Evolutionary conservation across 106 monocot genomes (phyloP).

Genomic region (Apostasia shenzhenica): DNA sequence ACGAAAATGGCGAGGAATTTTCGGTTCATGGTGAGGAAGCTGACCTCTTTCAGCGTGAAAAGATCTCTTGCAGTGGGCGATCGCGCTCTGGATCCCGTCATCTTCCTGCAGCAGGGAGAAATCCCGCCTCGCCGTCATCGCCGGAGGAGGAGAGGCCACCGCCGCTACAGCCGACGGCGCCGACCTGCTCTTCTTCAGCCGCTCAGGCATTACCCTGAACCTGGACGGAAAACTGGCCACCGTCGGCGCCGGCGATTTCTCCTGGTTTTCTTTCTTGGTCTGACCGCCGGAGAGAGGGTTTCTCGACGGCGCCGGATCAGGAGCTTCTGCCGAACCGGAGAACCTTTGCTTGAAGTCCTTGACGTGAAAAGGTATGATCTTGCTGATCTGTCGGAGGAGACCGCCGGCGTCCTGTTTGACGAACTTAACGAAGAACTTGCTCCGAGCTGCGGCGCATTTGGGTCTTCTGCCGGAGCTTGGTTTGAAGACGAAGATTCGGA

Average conservation of each 20-base stretch:
- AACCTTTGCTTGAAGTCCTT: constrained; percentile 21
- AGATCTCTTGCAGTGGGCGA: constrained; percentile 29
- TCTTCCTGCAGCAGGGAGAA: constrained; percentile 17
- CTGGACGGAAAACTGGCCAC: constrained; percentile 1
- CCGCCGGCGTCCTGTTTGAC: constrained; percentile 14
- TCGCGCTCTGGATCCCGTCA: constrained; percentile 28
- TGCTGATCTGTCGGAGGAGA: constrained; percentile 35
- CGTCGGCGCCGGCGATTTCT: not conserved
- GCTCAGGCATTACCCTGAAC: constrained; percentile 5
- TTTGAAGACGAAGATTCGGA: not conserved
- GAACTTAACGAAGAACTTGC: not conserved
- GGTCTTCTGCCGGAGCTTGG: not conserved
- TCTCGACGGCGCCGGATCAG: too few species aligned
- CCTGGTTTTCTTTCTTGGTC: not conserved
- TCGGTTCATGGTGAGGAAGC: too few species aligned
- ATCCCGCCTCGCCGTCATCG: not conserved
- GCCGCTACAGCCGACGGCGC: constrained; percentile 9
- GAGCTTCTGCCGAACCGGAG: constrained; percentile 1
- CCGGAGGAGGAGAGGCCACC: constrained; percentile 1
- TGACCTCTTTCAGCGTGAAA: constrained; percentile 12
- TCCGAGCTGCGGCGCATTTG: not conserved
- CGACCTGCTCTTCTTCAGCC: constrained; percentile 21
- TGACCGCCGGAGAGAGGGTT: not conserved
- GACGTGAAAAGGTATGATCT: constrained; percentile 42
- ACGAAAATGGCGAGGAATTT: not conserved